phyloP scores from a whole-genome alignment of 352 stramenopile species.

The Phytophthora cactorum region DNA sequence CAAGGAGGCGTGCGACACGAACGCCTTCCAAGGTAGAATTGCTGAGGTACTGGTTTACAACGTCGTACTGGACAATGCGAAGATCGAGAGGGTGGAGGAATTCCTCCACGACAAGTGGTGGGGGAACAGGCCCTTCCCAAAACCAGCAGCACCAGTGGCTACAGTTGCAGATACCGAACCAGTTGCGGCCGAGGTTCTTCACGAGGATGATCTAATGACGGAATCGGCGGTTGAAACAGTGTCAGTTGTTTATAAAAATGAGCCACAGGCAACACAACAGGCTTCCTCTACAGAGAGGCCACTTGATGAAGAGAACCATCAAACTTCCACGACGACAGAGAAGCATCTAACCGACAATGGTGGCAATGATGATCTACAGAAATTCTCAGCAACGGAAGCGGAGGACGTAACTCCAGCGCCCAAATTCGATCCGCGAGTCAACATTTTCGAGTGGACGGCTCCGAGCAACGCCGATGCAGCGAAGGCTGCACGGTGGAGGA shows the following conservation, averaged over 20 bases:
- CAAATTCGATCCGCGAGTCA: slow-evolving; percentile 44
- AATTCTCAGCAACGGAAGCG: background rate
- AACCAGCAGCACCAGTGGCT: background rate
- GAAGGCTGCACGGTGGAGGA: slow-evolving; percentile 45
- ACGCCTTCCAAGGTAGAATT: slow-evolving; percentile 63
- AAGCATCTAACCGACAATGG: background rate
- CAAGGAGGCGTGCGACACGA: slow-evolving; percentile 58
- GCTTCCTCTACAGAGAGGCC: slow-evolving; percentile 1
- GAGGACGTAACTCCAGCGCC: slow-evolving; percentile 6
- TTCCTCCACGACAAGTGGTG: slow-evolving; percentile 66
- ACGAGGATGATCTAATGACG: background rate
- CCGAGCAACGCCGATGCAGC: slow-evolving; percentile 2
- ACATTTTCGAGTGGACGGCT: slow-evolving; percentile 75
- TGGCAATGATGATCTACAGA: background rate
- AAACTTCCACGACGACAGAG: background rate
- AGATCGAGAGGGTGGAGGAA: slow-evolving; percentile 38
- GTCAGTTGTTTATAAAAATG: background rate
- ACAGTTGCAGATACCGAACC: slow-evolving; percentile 1
- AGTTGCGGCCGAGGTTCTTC: background rate
- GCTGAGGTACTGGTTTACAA: slow-evolving; percentile 66
- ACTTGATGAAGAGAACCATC: background rate
- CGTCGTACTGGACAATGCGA: slow-evolving; percentile 40
- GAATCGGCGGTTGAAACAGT: background rate
- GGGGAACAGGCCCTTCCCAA: slow-evolving; percentile 32
- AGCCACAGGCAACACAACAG: background rate